Conservation (phyloP, 2,329 filamentous ascomycete species). For the Amesomyces nigricolor region DNA sequence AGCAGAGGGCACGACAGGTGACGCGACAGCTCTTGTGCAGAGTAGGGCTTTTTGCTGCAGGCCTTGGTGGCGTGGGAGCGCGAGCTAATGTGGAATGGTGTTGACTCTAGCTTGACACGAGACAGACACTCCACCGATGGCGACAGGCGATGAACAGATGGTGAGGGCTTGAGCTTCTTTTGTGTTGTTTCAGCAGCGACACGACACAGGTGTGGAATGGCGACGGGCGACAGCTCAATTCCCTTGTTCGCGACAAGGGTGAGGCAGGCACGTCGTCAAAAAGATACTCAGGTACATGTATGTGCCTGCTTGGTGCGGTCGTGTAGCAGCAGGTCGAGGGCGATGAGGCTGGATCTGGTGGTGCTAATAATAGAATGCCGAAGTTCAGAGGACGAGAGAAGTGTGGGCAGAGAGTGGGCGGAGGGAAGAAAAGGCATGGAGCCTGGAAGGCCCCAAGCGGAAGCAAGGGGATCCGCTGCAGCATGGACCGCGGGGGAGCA, state of each 20-base stretch:
- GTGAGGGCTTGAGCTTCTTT: slow-evolving; percentile 24
- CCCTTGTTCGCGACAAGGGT: slow-evolving; percentile 21
- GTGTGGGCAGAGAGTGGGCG: slow-evolving; percentile 15
- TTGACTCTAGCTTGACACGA: slow-evolving; percentile 14
- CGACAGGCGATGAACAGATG: slow-evolving; percentile 19
- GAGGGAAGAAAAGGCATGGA: slow-evolving; percentile 17
- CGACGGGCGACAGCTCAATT: slow-evolving; percentile 24
- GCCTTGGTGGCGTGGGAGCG: background rate
- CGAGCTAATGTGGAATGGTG: background rate
- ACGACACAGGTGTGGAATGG: slow-evolving; percentile 18
- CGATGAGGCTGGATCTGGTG: slow-evolving; percentile 27
- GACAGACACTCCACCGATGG: slow-evolving; percentile 4
- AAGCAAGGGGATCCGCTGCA: slow-evolving; percentile 13
- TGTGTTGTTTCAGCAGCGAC: slow-evolving; percentile 21
- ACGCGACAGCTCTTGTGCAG: too few relatives aligned
- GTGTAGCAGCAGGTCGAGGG: slow-evolving; percentile 10
- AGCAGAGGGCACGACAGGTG: too few relatives aligned
- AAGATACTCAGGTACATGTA: slow-evolving; percentile 20
- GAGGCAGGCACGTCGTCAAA: slow-evolving; percentile 1
- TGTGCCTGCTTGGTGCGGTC: background rate
- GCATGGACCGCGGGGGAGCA: background rate
- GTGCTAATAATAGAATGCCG: slow-evolving; percentile 26
- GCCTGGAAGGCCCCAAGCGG: slow-evolving; percentile 2
- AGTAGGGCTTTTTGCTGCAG: too few relatives aligned
- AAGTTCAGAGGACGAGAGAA: slow-evolving; percentile 22